Evolutionary conservation across 2,329 filamentous ascomycete genomes (phyloP).

Genomic region (Penicillium aurantiogriseum): DNA sequence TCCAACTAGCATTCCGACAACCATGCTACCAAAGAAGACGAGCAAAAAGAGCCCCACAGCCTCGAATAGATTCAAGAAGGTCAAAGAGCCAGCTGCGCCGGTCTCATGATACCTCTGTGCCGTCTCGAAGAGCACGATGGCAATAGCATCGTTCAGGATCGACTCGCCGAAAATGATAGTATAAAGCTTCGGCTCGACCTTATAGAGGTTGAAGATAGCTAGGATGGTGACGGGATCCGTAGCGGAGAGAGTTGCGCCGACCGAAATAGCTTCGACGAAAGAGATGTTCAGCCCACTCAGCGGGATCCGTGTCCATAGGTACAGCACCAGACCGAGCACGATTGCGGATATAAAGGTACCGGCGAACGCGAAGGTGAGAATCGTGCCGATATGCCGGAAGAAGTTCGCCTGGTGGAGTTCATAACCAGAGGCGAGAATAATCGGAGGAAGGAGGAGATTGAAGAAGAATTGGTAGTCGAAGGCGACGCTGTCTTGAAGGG

Average conservation of each 20-base stretch:
- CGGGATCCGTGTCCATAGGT: conserved; percentile 81
- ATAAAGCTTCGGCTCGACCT: conserved; percentile 97
- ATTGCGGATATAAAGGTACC: conserved; percentile 96
- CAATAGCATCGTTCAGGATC: conserved; percentile 96
- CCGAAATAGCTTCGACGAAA: conserved; percentile 94
- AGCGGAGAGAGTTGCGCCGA: conserved; percentile 92
- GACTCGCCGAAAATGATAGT: conserved; percentile 98
- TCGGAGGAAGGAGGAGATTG: conserved; percentile 95
- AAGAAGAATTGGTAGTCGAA: conserved; percentile 99
- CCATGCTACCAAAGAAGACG: conserved; percentile 90
- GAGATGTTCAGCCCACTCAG: conserved; percentile 81
- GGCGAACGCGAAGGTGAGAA: conserved; percentile 94
- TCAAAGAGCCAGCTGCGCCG: conserved; percentile 64
- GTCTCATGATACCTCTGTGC: conserved; percentile 84
- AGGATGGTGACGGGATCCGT: conserved; percentile 97
- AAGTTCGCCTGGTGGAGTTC: conserved; percentile 98
- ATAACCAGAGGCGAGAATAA: conserved; percentile 95
- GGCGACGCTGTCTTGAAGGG: conserved; percentile 84
- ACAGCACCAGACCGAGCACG: conserved; percentile 87
- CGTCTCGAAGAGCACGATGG: conserved; percentile 97
- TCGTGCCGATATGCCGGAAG: conserved; percentile 96
- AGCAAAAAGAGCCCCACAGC: conserved; percentile 92
- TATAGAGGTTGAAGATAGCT: conserved; percentile 98
- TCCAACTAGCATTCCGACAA: conserved; percentile 85
- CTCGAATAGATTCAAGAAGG: conserved; percentile 80